These are phyloP conservation scores for Sanchytrium tribonematis DNA, from an alignment of 371 early-diverging fungal species.

Conservation along the genomic window DNA sequence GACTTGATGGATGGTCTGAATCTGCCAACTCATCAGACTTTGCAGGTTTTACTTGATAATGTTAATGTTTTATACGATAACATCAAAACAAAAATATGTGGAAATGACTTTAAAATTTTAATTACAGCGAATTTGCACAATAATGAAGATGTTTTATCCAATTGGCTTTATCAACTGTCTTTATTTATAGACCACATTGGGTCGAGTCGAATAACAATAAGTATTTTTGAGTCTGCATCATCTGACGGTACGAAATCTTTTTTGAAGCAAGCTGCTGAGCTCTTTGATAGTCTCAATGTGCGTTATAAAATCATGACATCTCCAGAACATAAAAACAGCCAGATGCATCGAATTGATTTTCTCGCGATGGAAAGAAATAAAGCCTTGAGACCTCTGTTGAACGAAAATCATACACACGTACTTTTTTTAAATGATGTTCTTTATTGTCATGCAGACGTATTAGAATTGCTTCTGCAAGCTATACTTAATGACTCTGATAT, in stretches of 20 bases:
- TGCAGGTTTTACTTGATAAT: neutral
- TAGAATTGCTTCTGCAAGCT: neutral
- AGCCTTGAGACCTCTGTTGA: neutral
- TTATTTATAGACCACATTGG: neutral
- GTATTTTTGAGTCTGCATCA: neutral
- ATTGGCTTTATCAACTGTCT: neutral
- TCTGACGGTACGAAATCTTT: neutral
- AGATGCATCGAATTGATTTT: neutral
- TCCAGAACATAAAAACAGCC: neutral
- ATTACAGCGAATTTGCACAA: neutral
- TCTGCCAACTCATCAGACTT: neutral
- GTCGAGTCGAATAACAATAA: neutral
- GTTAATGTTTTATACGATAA: neutral
- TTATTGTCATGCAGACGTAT: neutral
- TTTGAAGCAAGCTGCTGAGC: neutral
- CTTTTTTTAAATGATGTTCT: neutral
- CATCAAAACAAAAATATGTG: neutral
- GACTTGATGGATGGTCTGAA: neutral
- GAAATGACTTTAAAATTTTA: neutral
- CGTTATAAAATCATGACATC: neutral
- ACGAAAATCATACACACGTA: neutral
- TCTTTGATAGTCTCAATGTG: neutral
- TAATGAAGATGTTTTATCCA: neutral
- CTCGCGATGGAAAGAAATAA: neutral
- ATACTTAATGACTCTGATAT: neutral